Evolutionary conservation across 805 yeast genomes (phyloP).

Genomic region (Wickerhamomyces hampshirensis): DNA sequence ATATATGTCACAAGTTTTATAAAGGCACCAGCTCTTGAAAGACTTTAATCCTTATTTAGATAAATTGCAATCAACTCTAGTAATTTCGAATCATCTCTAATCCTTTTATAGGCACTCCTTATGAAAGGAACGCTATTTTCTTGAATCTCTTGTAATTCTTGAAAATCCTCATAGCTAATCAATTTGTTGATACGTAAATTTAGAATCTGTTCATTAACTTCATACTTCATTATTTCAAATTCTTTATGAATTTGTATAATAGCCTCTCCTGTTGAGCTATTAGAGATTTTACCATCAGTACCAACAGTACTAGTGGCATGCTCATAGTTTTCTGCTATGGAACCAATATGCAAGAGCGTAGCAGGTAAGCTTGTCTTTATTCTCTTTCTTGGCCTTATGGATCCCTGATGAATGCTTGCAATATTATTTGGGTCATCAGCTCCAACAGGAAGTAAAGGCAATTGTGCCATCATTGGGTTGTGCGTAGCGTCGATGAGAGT

Average conservation of each 20-base stretch:
- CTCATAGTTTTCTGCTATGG: not conserved
- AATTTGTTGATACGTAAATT: constrained; percentile 15
- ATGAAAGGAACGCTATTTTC: constrained; percentile 18
- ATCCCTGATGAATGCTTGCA: not conserved
- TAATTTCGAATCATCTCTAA: constrained; percentile 16
- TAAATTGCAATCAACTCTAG: constrained; percentile 19
- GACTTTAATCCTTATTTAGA: constrained; percentile 12
- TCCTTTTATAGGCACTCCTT: constrained; percentile 20
- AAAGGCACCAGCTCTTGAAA: too few species aligned
- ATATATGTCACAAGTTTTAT: too few species aligned
- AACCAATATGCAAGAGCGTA: not conserved
- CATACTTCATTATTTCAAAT: constrained; percentile 18
- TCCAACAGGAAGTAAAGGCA: not conserved
- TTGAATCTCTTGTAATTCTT: constrained; percentile 12
- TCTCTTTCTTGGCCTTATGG: not conserved
- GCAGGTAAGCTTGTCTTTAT: not conserved
- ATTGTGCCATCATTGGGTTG: constrained; percentile 5
- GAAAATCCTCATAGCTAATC: constrained; percentile 17
- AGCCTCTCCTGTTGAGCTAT: constrained; percentile 19
- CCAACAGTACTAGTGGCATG: not conserved
- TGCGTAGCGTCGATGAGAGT: not conserved
- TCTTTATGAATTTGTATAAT: constrained; percentile 19
- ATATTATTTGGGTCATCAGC: not conserved
- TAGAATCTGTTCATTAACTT: constrained; percentile 18
- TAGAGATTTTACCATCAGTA: not conserved